Base-by-base conservation (phyloP, 768 basidiomycete genomes). In the Russula compacta region DNA sequence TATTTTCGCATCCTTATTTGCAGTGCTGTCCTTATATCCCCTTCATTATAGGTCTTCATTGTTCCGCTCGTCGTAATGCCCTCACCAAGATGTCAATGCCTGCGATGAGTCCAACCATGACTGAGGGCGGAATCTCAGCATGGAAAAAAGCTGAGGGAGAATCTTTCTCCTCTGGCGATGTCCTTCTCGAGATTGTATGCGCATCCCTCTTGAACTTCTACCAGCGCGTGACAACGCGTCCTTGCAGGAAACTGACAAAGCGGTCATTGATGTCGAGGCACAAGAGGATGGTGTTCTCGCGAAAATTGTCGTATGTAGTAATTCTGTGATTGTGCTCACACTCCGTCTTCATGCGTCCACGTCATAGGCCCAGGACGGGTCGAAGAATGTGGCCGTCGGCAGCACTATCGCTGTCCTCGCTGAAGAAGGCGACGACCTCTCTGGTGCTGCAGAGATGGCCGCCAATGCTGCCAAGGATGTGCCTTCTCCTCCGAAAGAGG, bases 91-190 rank as follows among this genome's bases (percentile, higher is more conserved):
- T 98, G 77, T 79, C 85, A 65, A 95, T 97, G 92, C 95, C 94
- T 60, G 94, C 97, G 67, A 99, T 98, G 95, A 95, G 92, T 64
- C 97, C 97, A 36, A 99, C 97, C 60, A 99, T 99, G 97, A 94
- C 94, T 3, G 97, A 98, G 78, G 97, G 97, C 64, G 97, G 95
- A 65, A 97, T 99, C 72, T 90, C 95, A 49, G 81, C 82, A 36
- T 99, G 97, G 95, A 98, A 98, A 81, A 89, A 90, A 78, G 87
- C 87, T 74, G 95, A 98, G 73, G 97, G 97, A 58, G 95, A 98
- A 68, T 53, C 85, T 2, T 99, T 95, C 71, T 66, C 84, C 17
- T 83, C 86, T 7, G 95, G 97, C 29, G 97, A 99, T 69, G 94
- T 99, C 64, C 76, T 99, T 61, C 85, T 98, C 50, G 95, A 98